Evolutionary conservation across 345 rosid genomes (phyloP).

Genomic region (Chamaenerion angustifolium): DNA sequence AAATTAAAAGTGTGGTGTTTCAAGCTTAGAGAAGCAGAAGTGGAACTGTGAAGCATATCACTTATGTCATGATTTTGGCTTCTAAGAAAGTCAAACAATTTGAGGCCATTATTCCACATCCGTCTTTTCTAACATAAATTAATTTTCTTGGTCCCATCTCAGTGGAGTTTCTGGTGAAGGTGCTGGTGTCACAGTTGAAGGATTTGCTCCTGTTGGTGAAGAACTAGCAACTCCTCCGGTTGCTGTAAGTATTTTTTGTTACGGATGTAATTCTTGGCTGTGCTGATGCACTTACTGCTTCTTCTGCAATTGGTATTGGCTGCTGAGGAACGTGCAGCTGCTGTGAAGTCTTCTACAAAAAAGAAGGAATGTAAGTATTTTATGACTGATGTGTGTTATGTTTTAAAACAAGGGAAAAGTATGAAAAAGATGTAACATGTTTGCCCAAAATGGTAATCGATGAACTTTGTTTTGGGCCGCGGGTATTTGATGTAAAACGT

Average conservation of each 20-base stretch:
- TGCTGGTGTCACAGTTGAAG: conserved; percentile 59
- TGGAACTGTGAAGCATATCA: not conserved
- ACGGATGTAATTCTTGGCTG: not conserved
- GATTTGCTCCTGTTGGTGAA: conserved; percentile 32
- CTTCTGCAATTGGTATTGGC: not conserved
- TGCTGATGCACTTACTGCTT: not conserved
- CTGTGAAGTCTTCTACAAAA: conserved; percentile 11
- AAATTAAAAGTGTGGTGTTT: no score
- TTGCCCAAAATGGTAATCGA: no score
- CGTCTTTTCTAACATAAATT: not conserved
- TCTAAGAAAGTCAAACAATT: no score
- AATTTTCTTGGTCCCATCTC: conserved; percentile 5
- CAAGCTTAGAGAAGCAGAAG: no score
- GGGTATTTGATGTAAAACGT: no score
- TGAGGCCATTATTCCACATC: not conserved
- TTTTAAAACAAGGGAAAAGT: no score
- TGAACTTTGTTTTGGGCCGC: no score
- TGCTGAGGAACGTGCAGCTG: conserved; percentile 15
- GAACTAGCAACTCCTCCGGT: conserved; percentile 72
- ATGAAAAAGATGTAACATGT: no score
- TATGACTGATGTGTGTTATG: not conserved
- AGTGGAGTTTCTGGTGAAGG: conserved; percentile 82
- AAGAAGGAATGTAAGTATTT: conserved; percentile 16
- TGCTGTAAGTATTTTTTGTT: conserved; percentile 15
- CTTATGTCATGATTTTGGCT: not conserved